Evolutionary conservation across 2,329 filamentous ascomycete genomes (phyloP), one percentile per base, ranked within the genome.

Genomic region (Colletotrichum sp.): DNA sequence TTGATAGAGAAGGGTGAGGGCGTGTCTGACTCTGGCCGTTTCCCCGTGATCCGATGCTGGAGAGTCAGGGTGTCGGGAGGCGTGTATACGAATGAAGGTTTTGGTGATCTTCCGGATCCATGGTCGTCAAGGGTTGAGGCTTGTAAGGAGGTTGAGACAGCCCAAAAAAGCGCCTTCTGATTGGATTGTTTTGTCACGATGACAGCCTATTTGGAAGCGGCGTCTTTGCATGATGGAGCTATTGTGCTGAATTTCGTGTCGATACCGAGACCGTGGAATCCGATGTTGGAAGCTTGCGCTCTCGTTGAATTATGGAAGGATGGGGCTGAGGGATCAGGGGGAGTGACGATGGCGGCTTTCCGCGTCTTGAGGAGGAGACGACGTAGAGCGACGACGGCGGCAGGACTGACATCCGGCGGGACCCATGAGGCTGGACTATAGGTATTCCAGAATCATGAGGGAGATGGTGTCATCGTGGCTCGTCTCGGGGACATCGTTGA

Each of bases 401-500:
- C 34, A 69, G 34, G 8, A 21, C 3, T 10, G 18, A 16, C 16
- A 26, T 28, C 52, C n/a, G 43, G 13, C 18, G 43, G 1, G n/a
- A 21, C 18, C 43, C 18, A 7, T 8, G 0, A 2, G 12, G 6
- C n/a, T n/a, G n/a, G 43, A 52, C 6, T 65, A 75, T 13, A 75
- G 18, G n/a, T 75, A 75, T 12, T 61, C 70, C 43, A 73, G 70
- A 12, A 75, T 73, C 70, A 75, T 75, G 32, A 75, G 70, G 18
- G 74, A 75, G 21, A 75, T 75, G 26, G 70, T 74, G n/a, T 75
- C 74, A 26, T 75, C 74, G 43, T 75, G 74, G 13, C 61, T 74
- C 32, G 74, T 75, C 38, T 60, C 74, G 6, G 70, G 70, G 26
- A 38, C 70, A 3, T 73, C 58, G 28, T 36, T 60, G 15, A 26